Base-by-base conservation (phyloP, 371 early-diverging fungal species). In the Batkoa obscura region DNA sequence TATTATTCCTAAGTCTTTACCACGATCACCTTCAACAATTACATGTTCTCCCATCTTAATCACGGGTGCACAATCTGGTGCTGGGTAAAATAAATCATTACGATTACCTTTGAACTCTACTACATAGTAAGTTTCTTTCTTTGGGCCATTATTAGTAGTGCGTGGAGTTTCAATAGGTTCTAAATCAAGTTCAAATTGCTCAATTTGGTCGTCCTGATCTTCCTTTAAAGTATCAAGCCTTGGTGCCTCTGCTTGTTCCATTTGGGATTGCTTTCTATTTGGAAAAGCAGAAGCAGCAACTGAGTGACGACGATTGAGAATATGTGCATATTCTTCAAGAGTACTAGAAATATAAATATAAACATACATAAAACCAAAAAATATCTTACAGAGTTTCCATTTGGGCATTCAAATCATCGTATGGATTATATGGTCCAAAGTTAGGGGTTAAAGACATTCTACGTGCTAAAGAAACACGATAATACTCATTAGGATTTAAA, bases 1-100 rank as follows among this genome's bases (percentile, higher is more conserved):
- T 23, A 94, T 78, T 58, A 83, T 80, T 12, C 97, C 97, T 41
- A 96, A 68, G 63, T 96, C 97, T 48, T 86, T 85, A 17, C 94
- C 97, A 35, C 97, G 81, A 63, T 96, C 97, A 1, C 90, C 97
- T 67, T 96, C 94, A 0, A 94, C 93, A 64, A 96, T 87, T 10
- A 89, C 93, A 43, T 83, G 68, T 58, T 88, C 89, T 5, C 83
- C 81, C 3, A 69, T 60, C 50, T 79, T 79, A 34, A 82, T 64
- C 15, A 65, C 57, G 43, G 72, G 58, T 1, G 65, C 65, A n/a
- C 60, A 60, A 30, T 62, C 65, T 10, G 82, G 82, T 3, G 77
- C 60, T 2, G 77, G 59, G 64, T 81, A 86, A 65, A 80, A 88
- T 48, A 77, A 72, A 59, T 89, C 89, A 15, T 72, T 78, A n/a